Percentiles rank a stretch among this genome's conserved stretches.
phyloP scores from a whole-genome alignment of 768 basidiomycete species.

The Boletellus emodensis region DNA sequence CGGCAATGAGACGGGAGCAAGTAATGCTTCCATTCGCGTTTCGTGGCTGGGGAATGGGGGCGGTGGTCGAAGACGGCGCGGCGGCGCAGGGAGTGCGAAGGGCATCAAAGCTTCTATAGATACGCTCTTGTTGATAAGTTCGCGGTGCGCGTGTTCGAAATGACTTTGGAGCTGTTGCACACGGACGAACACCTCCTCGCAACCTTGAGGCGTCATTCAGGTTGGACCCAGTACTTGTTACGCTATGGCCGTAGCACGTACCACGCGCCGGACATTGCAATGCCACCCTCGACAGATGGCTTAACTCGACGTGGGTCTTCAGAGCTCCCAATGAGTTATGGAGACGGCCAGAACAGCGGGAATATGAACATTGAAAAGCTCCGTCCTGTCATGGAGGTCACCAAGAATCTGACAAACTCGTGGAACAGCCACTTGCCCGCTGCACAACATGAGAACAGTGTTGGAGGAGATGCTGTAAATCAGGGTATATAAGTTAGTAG shows the following conservation, averaged over 20 bases:
- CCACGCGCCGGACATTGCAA: constrained; percentile 25
- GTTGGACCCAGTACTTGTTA: background rate
- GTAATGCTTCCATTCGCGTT: background rate
- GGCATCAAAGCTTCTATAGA: constrained; percentile 15
- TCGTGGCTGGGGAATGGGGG: constrained; percentile 12
- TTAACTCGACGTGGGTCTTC: constrained; percentile 28
- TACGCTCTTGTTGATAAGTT: constrained; percentile 15
- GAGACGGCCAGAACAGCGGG: constrained; percentile 27
- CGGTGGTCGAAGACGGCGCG: constrained; percentile 15
- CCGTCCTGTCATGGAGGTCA: constrained; percentile 20
- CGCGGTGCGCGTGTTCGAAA: constrained; percentile 19
- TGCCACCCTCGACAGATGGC: constrained; percentile 28
- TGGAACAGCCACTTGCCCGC: constrained; percentile 6
- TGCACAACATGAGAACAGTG: constrained; percentile 21
- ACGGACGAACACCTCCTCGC: constrained; percentile 24
- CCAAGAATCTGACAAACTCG: background rate
- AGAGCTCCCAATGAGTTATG: constrained; percentile 18
- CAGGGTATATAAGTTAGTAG: constrained; percentile 8
- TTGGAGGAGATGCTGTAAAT: constrained; percentile 22
- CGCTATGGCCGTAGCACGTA: constrained; percentile 6
- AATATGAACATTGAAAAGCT: constrained; percentile 20
- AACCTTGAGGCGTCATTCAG: constrained; percentile 19
- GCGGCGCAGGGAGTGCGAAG: constrained; percentile 17
- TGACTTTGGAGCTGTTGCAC: constrained; percentile 23
- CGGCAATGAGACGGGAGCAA: constrained; percentile 10